Evolutionary conservation across 805 yeast genomes (phyloP), one percentile per base, ranked within the genome.

Genomic region (Teunomyces tritomae): DNA sequence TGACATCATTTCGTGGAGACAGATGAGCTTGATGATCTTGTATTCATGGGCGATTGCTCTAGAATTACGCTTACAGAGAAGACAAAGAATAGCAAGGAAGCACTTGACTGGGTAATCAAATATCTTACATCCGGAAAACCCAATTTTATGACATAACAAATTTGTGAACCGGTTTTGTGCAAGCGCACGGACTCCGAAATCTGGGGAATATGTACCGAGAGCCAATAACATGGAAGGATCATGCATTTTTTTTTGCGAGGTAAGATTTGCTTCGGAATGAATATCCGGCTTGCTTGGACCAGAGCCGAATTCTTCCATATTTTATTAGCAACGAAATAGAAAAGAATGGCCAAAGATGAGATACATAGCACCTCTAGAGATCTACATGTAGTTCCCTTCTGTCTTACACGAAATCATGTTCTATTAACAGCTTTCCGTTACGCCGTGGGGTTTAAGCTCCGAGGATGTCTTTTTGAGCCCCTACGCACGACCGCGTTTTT

Each of bases 151-250:
- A n/a, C 43, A 28, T 27, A 33, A 16, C 17, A 24, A 14, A n/a
- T 4, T 8, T 14, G 33, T 28, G 11, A 17, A n/a, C 27, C 10
- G 29, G n/a, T 37, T 20, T 24, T 37, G 40, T 26, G 29, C 29
- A 37, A 7, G 27, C 14, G 24, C 30, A 26, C 43, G 26, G 49
- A 52, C 52, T 52, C 55, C 55, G 55, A 52, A 52, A 52, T 49
- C 55, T 52, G 55, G 55, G 55, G 55, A 52, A 52, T 43, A 20
- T 24, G 40, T 20, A 24, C 40, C 40, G 40, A 26, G 43, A 29
- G 33, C 43, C 43, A 39, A 28, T 39, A 39, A 39, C 17, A 28
- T 14, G 32, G 30, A 26, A 28, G 34, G 40, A 37, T 37, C 40
- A 26, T 37, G n/a, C 29, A 9, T 37, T 37, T 37, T 36, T 40